These are phyloP conservation scores for Calocybe cyanea DNA, from an alignment of 768 basidiomycete genomes.

Conservation along the genomic window DNA sequence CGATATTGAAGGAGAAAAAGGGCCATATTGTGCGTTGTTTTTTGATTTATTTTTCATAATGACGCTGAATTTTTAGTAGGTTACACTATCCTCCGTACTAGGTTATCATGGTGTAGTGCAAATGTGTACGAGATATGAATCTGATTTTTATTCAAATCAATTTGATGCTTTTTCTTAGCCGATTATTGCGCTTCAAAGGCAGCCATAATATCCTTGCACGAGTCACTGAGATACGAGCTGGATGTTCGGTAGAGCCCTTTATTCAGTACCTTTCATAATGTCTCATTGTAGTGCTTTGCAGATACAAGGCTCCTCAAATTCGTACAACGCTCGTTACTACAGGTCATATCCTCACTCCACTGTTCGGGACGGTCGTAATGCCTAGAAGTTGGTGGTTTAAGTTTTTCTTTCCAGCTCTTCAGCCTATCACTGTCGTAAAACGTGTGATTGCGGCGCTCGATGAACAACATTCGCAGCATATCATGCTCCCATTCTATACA, in stretches of 20 bases:
- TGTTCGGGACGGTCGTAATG: constrained; percentile 63
- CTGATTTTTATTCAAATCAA: not conserved
- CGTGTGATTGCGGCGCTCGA: constrained; percentile 79
- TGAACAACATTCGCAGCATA: constrained; percentile 67
- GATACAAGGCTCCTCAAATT: constrained; percentile 71
- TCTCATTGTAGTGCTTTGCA: constrained; percentile 18
- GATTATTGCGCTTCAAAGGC: constrained; percentile 95
- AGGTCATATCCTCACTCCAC: constrained; percentile 71
- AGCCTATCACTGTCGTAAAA: constrained; percentile 75
- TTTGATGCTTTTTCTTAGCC: constrained; percentile 35
- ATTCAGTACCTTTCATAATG: not conserved
- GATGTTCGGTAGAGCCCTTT: constrained; percentile 56
- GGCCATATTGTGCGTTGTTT: constrained; percentile 78
- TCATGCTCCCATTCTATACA: constrained; percentile 71
- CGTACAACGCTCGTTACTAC: constrained; percentile 87
- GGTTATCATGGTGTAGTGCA: constrained; percentile 69
- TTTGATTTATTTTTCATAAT: not conserved
- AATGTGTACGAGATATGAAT: constrained; percentile 54
- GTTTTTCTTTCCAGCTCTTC: constrained; percentile 76
- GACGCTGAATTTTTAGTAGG: constrained; percentile 32
- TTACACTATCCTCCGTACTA: constrained; percentile 76
- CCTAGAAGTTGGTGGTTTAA: constrained; percentile 48
- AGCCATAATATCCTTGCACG: constrained; percentile 76
- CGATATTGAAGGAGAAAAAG: constrained; percentile 68
- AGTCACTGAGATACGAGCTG: constrained; percentile 85